These are phyloP conservation scores for Trametes elegans DNA, from an alignment of 768 basidiomycete species.

Conservation along the genomic window DNA sequence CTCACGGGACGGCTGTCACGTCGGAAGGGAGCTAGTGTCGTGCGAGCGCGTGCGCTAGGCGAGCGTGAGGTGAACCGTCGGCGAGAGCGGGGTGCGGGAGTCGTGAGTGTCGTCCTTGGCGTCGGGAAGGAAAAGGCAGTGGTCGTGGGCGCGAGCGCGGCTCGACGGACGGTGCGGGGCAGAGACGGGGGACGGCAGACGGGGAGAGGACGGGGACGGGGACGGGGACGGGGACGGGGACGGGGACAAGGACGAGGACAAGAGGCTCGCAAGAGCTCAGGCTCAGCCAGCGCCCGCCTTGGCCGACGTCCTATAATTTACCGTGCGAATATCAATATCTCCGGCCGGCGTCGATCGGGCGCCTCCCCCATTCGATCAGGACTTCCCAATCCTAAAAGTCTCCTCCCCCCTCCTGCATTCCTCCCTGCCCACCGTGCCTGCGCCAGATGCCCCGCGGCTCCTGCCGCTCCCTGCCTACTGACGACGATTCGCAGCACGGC, in stretches of 20 bases:
- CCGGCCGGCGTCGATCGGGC: not conserved
- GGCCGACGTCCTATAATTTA: not conserved
- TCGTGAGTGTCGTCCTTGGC: not conserved
- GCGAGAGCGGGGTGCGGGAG: not conserved
- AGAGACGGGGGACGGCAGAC: not conserved
- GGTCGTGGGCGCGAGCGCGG: too few relatives aligned
- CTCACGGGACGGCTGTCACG: constrained; percentile 9
- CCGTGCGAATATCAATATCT: constrained; percentile 2
- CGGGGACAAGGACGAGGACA: not conserved
- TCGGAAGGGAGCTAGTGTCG: constrained; percentile 1
- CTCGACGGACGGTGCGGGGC: not conserved
- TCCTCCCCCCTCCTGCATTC: constrained; percentile 2
- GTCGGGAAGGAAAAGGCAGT: not conserved
- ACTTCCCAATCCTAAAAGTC: constrained; percentile 7
- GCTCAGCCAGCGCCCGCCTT: not conserved
- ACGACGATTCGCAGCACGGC: not conserved
- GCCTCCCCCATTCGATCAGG: constrained; percentile 1
- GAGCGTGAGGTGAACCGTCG: not conserved
- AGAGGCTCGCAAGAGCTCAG: not conserved
- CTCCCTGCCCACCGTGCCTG: not conserved
- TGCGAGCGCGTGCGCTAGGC: constrained; percentile 10
- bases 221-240: not conserved
- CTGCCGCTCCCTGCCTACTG: too few relatives aligned
- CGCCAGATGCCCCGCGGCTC: too few relatives aligned
- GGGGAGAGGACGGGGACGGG: too few relatives aligned